A percentile compares a stretch with the other conserved stretches of the same genome.
Conservation (phyloP, 306 rosid genomes). For the Mimosa bimucronata region DNA sequence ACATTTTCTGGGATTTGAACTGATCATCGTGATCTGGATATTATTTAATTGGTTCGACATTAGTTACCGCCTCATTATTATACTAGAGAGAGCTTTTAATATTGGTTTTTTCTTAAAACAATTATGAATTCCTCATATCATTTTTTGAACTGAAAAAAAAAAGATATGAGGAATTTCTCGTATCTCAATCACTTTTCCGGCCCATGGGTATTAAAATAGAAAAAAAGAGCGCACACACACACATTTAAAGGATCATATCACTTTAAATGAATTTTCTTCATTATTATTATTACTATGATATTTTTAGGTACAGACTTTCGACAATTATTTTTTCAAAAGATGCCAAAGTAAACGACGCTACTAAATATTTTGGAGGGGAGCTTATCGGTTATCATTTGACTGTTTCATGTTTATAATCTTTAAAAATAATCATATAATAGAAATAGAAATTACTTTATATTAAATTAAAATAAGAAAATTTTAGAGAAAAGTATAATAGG, state of each 20-base stretch:
- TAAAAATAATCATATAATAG: too few relatives aligned
- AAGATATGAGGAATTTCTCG: too few relatives aligned
- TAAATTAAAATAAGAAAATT: too few relatives aligned
- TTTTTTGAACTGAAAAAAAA: too few relatives aligned
- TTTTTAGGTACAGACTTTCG: not conserved
- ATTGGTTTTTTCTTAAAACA: not conserved
- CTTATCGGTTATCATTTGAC: too few relatives aligned
- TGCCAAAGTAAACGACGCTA: not conserved
- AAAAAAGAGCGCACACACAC: too few relatives aligned
- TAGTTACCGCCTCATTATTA: too few relatives aligned
- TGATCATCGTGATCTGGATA: not conserved
- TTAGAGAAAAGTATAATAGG: too few relatives aligned
- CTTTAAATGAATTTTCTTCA: not conserved
- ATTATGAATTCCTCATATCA: not conserved
- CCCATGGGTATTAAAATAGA: too few relatives aligned
- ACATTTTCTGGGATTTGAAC: not conserved
- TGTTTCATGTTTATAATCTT: not conserved
- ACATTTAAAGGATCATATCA: not conserved
- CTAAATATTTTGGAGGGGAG: not conserved
- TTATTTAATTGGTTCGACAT: not conserved
- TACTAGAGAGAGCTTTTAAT: not conserved
- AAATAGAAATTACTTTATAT: too few relatives aligned
- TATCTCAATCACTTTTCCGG: too few relatives aligned
- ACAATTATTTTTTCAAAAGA: not conserved
- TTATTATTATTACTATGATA: too few relatives aligned